Base-by-base conservation (phyloP, 163 green algal species). In the Chlorella variabilis region DNA sequence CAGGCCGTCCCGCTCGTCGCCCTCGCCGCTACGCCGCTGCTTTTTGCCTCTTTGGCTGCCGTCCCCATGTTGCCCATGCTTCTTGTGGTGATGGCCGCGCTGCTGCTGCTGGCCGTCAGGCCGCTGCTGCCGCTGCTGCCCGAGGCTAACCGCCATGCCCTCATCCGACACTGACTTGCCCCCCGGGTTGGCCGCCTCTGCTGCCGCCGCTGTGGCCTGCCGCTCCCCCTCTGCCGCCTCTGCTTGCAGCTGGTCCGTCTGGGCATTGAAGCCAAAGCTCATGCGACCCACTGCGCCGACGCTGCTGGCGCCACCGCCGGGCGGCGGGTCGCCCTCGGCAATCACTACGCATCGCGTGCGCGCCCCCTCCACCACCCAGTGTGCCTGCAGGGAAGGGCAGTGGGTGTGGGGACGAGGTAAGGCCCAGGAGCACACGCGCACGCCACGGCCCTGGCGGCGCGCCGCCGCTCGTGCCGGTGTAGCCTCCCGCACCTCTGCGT, bases 151-250 rank as follows among this genome's bases (percentile, higher is more conserved):
- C 18, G 80, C 80, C 71, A 85, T 69, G 15, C 29, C 80, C 20
- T 77, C 80, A 66, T 85, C 80, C 3, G 71, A 71, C 23, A 85
- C 33, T 15, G 33, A 54, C 71, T 68, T 75, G 17, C 80, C 79
- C 0, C 31, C 71, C 2, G 66, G 33, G 29, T 77, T 61, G 7
- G 23, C 48, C 18, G 63, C 58, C 59, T 78, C 67, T 61, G 56
- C 39, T 3, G 49, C 45, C 20, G 62, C 71, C 0, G 34, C 62
- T 8, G 54, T 41, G 7, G 29, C 59, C n/a, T 67, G 59, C 8
- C 29, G 59, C 25, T 42, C 58, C 4, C 25, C 45, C 4, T 49
- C 33, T 20, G 42, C 42, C 23, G 33, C 48, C 2, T 67, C 38
- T 11, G 45, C 34, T 31, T 42, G 34, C 1, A 49, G 31, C 61